Base-by-base conservation (phyloP, 805 yeast genomes). In the Debaryomyces castellii region DNA sequence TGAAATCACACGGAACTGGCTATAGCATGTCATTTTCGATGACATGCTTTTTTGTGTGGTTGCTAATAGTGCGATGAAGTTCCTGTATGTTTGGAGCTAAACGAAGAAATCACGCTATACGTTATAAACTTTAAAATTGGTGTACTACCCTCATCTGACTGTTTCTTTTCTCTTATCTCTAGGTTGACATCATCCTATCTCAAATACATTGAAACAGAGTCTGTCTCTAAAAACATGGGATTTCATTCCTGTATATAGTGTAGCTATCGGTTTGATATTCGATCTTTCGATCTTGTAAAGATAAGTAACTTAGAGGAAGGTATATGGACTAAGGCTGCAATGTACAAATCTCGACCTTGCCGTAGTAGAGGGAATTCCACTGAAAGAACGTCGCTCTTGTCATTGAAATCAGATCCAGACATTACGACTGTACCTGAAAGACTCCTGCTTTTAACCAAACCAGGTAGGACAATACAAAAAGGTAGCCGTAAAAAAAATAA, bases 381-480 rank as follows among this genome's bases (percentile, higher is more conserved):
- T 16, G 45, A 42, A 21, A 23, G 20, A 18, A 33, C 45, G 4
- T 10, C 36, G 4, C 25, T 42, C 14, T 28, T 42, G 18, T 28
- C 45, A 16, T 37, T 21, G 7, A 22, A 25, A 14, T 33, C 18
- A 7, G 20, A 30, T 8, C 20, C 5, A 14, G 16, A 14, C 17
- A 30, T 16, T 30, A 14, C 3, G 6, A n/a, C 10, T 14, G 12
- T 8, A 5, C 4, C 3, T 11, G 20, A 30, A 2, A 30, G 18
- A 3, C 9, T 7, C 4, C 20, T 30, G 20, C 14, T 7, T 30
- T 30, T 11, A n/a, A n/a, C n/a, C 11, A 30, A 30, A n/a, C 20
- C 5, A 14, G 5, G 5, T 9, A 14, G 20, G 5, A 18, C 18
- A 35, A 20, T 3, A 18, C 18, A 23, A n/a, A 37, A 23, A 5